Percentiles rank a stretch among this genome's conserved stretches.
phyloP scores from a whole-genome alignment of 2,329 filamentous ascomycete species.

The Monilinia polystroma region DNA sequence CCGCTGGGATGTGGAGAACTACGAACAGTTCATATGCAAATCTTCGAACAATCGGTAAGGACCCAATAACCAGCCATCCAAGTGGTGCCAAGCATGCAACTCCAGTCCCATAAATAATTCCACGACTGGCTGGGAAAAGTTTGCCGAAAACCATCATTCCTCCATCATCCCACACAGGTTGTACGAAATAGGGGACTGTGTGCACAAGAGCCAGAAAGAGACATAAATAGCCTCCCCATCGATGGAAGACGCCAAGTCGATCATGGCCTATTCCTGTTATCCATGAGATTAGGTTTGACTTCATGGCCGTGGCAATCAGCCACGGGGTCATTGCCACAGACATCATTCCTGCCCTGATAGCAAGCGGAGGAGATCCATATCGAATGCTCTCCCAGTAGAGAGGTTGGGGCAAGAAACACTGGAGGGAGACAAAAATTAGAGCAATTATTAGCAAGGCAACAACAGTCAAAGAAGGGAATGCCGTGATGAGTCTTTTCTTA shows the following conservation, averaged over 20 bases:
- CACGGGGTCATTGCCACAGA: slow-evolving; percentile 88
- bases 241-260: slow-evolving; percentile 85
- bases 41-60: slow-evolving; percentile 73
- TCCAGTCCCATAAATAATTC: slow-evolving; percentile 81
- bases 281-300: slow-evolving; percentile 80
- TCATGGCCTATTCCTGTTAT: slow-evolving; percentile 91
- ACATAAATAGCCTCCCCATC: slow-evolving; percentile 87
- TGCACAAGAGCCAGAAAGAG: slow-evolving; percentile 81
- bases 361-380: slow-evolving; percentile 83
- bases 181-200: slow-evolving; percentile 84
- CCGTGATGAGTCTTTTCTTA: slow-evolving; percentile 62
- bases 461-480: slow-evolving; percentile 78
- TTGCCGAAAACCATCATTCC: slow-evolving; percentile 68
- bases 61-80: slow-evolving; percentile 79
- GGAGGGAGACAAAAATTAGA: slow-evolving; percentile 71
- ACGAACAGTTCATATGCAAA: slow-evolving; percentile 85
- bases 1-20: slow-evolving; percentile 76
- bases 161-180: slow-evolving; percentile 79
- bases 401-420: slow-evolving; percentile 83
- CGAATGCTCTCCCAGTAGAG: slow-evolving; percentile 86
- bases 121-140: slow-evolving; percentile 63
- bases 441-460: slow-evolving; percentile 66
- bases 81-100: slow-evolving; percentile 79
- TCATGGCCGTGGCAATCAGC: slow-evolving; percentile 88
- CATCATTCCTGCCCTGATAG: slow-evolving; percentile 87